Percentiles rank a stretch among this genome's conserved stretches.
Evolutionary conservation across 768 basidiomycete genomes (phyloP).

Genomic region (Dentipellis fragilis): DNA sequence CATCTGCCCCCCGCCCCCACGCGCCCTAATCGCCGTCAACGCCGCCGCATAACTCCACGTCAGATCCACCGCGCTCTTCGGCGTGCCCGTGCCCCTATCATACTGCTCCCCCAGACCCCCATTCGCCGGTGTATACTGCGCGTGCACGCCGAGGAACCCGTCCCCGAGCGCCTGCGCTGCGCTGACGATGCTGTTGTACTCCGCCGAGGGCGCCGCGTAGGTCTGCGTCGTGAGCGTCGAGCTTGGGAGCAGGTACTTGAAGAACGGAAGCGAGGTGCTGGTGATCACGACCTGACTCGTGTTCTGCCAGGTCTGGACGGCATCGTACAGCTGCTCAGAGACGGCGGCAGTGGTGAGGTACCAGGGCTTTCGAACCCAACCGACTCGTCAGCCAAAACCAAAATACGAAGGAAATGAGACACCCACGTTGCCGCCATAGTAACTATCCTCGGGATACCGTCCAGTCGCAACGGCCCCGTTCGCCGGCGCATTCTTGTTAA

Average conservation of each 20-base stretch:
- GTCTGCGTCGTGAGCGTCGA: slow-evolving; percentile 40
- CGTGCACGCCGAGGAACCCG: slow-evolving; percentile 46
- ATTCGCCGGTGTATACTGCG: slow-evolving; percentile 48
- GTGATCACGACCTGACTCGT: slow-evolving; percentile 45
- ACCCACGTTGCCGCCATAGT: slow-evolving; percentile 61
- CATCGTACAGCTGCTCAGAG: slow-evolving; percentile 67
- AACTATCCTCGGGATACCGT: slow-evolving; percentile 65
- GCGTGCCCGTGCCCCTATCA: slow-evolving; percentile 35
- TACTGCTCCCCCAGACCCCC: slow-evolving; percentile 61
- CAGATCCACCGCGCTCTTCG: slow-evolving; percentile 50
- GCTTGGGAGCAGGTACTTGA: slow-evolving; percentile 39
- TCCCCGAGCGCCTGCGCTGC: slow-evolving; percentile 51
- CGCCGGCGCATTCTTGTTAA: slow-evolving; percentile 48
- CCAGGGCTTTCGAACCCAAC: slow-evolving; percentile 45
- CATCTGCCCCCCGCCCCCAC: slow-evolving; percentile 33
- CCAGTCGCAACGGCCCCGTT: slow-evolving; percentile 58
- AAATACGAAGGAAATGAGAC: not conserved
- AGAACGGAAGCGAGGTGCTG: slow-evolving; percentile 56
- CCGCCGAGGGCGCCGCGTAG: slow-evolving; percentile 36
- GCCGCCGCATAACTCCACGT: slow-evolving; percentile 70
- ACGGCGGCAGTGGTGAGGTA: slow-evolving; percentile 64
- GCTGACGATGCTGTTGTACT: slow-evolving; percentile 37
- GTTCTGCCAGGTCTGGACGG: slow-evolving; percentile 54
- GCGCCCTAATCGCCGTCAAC: slow-evolving; percentile 50
- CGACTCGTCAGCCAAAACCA: not conserved